phyloP scores from a whole-genome alignment of 1,284 basidiomycete species.

The Apiotrichum brassicae region DNA sequence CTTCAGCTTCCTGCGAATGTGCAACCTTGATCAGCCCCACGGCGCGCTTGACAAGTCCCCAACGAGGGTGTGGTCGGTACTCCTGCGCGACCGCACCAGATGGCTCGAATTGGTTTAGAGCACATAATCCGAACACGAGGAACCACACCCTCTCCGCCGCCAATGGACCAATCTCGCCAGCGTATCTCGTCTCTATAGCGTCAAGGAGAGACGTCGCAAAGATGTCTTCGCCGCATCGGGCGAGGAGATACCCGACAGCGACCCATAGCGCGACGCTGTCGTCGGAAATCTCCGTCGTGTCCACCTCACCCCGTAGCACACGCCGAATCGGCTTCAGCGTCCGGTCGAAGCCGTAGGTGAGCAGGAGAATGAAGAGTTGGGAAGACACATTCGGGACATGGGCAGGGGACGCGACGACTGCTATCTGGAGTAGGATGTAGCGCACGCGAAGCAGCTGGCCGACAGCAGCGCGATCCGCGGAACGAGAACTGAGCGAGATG shows the following conservation, averaged over 20 bases:
- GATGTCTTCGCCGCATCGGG: slow-evolving; percentile 25
- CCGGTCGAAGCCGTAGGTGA: slow-evolving; percentile 54
- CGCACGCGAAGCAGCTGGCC: slow-evolving; percentile 48
- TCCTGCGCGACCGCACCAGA: slow-evolving; percentile 51
- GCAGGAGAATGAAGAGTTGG: slow-evolving; percentile 53
- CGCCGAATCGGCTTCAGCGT: slow-evolving; percentile 49
- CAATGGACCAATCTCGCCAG: slow-evolving; percentile 46
- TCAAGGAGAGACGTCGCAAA: slow-evolving; percentile 47
- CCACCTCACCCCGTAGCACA: slow-evolving; percentile 39
- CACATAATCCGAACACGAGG: slow-evolving; percentile 62
- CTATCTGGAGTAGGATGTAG: slow-evolving; percentile 61
- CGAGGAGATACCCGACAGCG: slow-evolving; percentile 57
- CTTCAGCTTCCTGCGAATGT: slow-evolving; percentile 54
- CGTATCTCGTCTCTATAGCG: slow-evolving; percentile 33
- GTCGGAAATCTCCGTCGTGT: slow-evolving; percentile 46
- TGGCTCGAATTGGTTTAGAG: slow-evolving; percentile 70
- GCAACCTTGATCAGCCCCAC: slow-evolving; percentile 59
- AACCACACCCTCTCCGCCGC: slow-evolving; percentile 69
- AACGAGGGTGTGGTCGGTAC: slow-evolving; percentile 55
- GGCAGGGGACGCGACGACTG: slow-evolving; percentile 16
- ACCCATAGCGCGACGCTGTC: slow-evolving; percentile 68
- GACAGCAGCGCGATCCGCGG: slow-evolving; percentile 9
- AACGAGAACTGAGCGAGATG: slow-evolving; percentile 10
- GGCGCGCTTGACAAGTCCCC: slow-evolving; percentile 59
- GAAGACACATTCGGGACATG: slow-evolving; percentile 14